Percentiles rank a stretch among this genome's conserved stretches.
Evolutionary conservation across 106 monocot species (phyloP).

Genomic region (Apostasia ramifera): DNA sequence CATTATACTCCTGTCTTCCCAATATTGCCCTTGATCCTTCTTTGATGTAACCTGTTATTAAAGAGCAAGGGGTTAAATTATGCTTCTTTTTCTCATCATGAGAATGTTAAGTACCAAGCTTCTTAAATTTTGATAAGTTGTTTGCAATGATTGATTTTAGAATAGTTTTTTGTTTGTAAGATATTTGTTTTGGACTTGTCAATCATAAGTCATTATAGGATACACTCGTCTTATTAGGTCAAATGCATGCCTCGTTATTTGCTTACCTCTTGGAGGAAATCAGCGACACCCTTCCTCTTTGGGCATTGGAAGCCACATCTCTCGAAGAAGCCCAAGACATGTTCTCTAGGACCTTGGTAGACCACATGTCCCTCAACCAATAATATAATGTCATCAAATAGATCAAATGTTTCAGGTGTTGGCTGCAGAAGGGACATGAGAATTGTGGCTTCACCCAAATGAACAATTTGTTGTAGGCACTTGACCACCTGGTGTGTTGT

Average conservation of each 20-base stretch:
- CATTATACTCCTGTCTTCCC: slow-evolving; percentile 27
- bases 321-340: slow-evolving; percentile 54
- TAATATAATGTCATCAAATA: slow-evolving; percentile 69
- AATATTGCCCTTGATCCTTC: slow-evolving; percentile 81
- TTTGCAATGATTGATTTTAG: too few relatives aligned
- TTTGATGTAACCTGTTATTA: slow-evolving; percentile 44
- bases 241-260: too few relatives aligned
- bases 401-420: slow-evolving; percentile 66
- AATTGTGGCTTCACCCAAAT: slow-evolving; percentile 56
- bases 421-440: slow-evolving; percentile 78
- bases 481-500: slow-evolving; percentile 75
- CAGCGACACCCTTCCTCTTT: slow-evolving; percentile 52
- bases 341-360: slow-evolving; percentile 61
- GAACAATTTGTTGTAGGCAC: slow-evolving; percentile 57
- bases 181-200: too few relatives aligned
- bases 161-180: too few relatives aligned
- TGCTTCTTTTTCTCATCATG: too few relatives aligned
- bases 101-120: too few relatives aligned
- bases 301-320: slow-evolving; percentile 66
- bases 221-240: too few relatives aligned
- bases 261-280: slow-evolving; percentile 68
- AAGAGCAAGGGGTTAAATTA: not conserved
- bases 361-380: slow-evolving; percentile 69
- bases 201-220: too few relatives aligned
- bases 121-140: too few relatives aligned